Base-by-base conservation (phyloP, 1,284 basidiomycete species). In the Austroboletus olivaceoglutinosus region DNA sequence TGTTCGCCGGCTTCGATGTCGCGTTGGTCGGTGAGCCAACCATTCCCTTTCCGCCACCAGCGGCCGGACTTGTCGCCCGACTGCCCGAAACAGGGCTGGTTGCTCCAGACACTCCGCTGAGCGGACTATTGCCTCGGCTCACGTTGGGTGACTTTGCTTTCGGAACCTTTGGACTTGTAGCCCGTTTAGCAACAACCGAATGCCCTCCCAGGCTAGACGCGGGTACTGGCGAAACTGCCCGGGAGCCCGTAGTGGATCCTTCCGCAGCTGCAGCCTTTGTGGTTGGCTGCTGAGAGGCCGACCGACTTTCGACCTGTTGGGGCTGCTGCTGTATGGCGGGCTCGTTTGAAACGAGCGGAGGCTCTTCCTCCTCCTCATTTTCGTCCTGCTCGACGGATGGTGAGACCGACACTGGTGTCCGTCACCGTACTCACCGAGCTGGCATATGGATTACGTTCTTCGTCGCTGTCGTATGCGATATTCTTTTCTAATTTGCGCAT, bases 371-470 rank as follows among this genome's bases (percentile, higher is more conserved):
- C 39, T 82, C 79, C 46, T 86, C 83, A 48, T 86, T 85, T 53
- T 88, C 85, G 56, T 85, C 80, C 70, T 82, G 68, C 64, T 13
- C 63, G 10, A 50, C 40, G 47, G 25, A 49, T 33, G 50, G 33
- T 59, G 43, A 53, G 45, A 51, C 29, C 3, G 43, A 25, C 43
- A 19, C 27, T 31, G 45, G 31, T 21, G 45, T 39, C 43, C 33
- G 40, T n/a, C 31, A 11, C 42, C 34, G 23, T 39, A 73, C 83
- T 65, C 67, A 83, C 89, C 58, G 84, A 86, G 62, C 81, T 86
- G 1, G 84, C 86, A 63, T 91, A 91, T 7, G 89, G 89, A 63
- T 91, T 89, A 59, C 80, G 77, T 44, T 90, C 86, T 30, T 91
- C 87, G 51, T 91, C 89, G 50, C 81, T 85, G n/a, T 89, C 89